A percentile compares a stretch with the other conserved stretches of the same genome.
Evolutionary conservation across 1,139 yeast genomes (phyloP).

Genomic region (Taiozyma sp.): DNA sequence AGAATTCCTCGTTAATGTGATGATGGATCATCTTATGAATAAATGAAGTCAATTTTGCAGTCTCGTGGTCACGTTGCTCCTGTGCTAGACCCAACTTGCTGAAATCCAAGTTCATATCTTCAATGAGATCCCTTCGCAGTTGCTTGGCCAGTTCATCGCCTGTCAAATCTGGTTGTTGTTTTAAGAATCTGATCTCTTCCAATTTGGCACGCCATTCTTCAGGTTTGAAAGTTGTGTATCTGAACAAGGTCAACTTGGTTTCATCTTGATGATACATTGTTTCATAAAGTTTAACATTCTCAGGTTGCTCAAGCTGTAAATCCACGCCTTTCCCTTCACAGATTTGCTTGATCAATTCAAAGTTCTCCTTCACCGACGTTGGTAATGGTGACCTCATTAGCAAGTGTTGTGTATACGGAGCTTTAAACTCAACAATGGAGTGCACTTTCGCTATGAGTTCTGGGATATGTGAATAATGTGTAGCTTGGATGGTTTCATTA

Average conservation of each 20-base stretch:
- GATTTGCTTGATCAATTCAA: not conserved
- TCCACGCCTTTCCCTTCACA: not conserved
- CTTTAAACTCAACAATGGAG: not conserved
- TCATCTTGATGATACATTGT: not conserved
- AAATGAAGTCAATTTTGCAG: not conserved
- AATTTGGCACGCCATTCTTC: not conserved
- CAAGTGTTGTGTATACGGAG: not conserved
- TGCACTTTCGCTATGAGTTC: conserved; percentile 9
- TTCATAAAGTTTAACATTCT: not conserved
- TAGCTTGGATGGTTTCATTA: not conserved
- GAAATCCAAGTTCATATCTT: not conserved
- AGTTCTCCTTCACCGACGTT: not conserved
- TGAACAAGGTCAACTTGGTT: not conserved
- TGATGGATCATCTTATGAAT: not conserved
- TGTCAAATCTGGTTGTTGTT: not conserved
- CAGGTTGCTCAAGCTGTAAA: not conserved
- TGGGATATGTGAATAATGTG: not conserved
- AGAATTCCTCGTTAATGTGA: not conserved
- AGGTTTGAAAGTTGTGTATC: not conserved
- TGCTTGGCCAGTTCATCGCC: not conserved
- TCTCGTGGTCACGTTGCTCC: not conserved
- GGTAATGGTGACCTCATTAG: not conserved
- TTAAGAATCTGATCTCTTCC: not conserved
- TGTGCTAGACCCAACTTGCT: not conserved
- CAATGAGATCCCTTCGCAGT: not conserved